A percentile compares a stretch with the other conserved stretches of the same genome.
Evolutionary conservation across 345 rosid genomes (phyloP).

Genomic region (Pseudoturritis turrita): DNA sequence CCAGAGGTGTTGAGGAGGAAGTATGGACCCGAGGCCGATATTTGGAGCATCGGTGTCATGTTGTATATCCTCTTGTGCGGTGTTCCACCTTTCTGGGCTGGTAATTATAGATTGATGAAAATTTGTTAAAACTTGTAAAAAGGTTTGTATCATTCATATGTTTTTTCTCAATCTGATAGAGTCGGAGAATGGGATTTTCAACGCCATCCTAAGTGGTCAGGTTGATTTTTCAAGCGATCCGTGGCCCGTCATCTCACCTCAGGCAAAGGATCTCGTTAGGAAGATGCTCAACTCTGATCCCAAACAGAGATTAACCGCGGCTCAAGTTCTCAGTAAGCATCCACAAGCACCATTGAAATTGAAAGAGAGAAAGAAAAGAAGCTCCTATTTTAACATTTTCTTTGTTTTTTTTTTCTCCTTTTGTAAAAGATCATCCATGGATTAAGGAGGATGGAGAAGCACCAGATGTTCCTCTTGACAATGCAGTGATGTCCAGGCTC

Average conservation of each 20-base stretch:
- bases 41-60: slow-evolving; percentile 97
- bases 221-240: slow-evolving; percentile 84
- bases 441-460: slow-evolving; percentile 83
- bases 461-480: slow-evolving; percentile 78
- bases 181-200: slow-evolving; percentile 93
- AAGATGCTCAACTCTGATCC: slow-evolving; percentile 94
- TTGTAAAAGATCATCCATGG: slow-evolving; percentile 63
- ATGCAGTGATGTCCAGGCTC: slow-evolving; percentile 66
- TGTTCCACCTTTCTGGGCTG: slow-evolving; percentile 98
- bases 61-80: slow-evolving; percentile 84
- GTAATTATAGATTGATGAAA: slow-evolving; percentile 28
- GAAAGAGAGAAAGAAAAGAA: neutral
- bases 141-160: neutral
- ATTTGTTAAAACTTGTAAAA: too few relatives aligned
- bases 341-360: too few relatives aligned
- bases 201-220: slow-evolving; percentile 74
- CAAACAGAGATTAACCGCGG: slow-evolving; percentile 76
- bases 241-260: slow-evolving; percentile 89
- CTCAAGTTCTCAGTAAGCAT: slow-evolving; percentile 77
- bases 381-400: neutral
- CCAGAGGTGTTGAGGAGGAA: slow-evolving; percentile 89
- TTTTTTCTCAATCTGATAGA: slow-evolving; percentile 35
- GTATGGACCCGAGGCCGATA: slow-evolving; percentile 92
- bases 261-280: slow-evolving; percentile 84
- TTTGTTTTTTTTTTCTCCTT: neutral